These are phyloP conservation scores for Aspergillus ostianus DNA, from an alignment of 495 filamentous ascomycete genomes.

Conservation along the genomic window DNA sequence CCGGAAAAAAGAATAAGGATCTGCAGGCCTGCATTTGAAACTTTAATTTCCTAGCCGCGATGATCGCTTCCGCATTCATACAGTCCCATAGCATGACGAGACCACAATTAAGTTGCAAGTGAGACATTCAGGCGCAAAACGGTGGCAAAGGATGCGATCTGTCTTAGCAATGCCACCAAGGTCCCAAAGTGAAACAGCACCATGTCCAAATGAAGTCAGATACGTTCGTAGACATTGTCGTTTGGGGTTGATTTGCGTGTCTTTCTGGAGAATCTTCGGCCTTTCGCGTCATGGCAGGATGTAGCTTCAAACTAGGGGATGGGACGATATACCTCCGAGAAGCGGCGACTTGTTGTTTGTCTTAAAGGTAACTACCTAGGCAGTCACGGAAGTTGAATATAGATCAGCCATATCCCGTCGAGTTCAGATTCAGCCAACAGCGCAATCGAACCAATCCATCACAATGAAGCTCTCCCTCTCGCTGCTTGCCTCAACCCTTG, in stretches of 20 bases:
- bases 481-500: conserved; percentile 12
- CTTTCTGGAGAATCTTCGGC: conserved; percentile 5
- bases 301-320: background rate
- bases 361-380: background rate
- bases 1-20: background rate
- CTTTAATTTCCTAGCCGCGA: background rate
- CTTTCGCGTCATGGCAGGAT: background rate
- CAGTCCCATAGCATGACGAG: background rate
- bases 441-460: background rate
- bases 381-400: background rate
- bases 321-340: background rate
- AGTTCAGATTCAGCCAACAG: background rate
- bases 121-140: background rate
- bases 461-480: conserved; percentile 6
- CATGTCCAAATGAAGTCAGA: background rate
- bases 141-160: background rate
- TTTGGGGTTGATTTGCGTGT: background rate
- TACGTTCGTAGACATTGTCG: background rate
- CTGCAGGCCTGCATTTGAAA: conserved; percentile 1
- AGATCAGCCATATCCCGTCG: background rate
- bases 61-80: conserved; percentile 4
- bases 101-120: background rate
- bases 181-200: conserved; percentile 1
- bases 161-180: background rate
- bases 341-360: background rate